Evolutionary conservation across 176 grass and related monocot species (phyloP).

Genomic region (Eragrostis nindensis): DNA sequence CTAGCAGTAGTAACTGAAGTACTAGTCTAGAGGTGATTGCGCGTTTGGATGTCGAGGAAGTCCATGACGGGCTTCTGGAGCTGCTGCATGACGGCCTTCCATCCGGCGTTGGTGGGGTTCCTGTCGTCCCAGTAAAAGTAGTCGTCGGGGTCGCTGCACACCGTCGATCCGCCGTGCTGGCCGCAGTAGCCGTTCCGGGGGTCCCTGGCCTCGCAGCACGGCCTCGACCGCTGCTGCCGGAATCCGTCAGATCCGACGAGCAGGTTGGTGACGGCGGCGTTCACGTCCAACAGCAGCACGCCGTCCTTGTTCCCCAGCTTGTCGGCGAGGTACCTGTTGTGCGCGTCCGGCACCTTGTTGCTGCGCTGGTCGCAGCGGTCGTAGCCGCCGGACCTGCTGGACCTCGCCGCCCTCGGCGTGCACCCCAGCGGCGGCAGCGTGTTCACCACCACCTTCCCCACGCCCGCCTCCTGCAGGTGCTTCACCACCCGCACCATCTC

Average conservation of each 20-base stretch:
- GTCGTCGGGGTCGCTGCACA: neutral
- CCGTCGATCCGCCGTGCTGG: too few species aligned
- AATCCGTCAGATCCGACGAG: too few species aligned
- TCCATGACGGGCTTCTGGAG: neutral
- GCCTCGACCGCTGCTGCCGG: neutral
- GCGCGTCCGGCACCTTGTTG: neutral
- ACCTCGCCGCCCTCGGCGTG: neutral
- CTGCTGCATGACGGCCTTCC: neutral
- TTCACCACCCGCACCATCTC: neutral
- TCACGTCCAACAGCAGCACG: too few species aligned
- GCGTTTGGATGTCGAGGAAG: neutral
- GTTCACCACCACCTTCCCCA: neutral
- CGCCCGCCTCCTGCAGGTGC: neutral
- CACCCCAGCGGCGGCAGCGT: slow-evolving; percentile 4
- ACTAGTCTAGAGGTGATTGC: neutral
- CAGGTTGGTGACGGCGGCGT: too few species aligned
- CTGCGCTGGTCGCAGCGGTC: neutral
- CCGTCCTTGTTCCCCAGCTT: neutral
- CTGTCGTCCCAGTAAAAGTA: neutral
- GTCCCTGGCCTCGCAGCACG: neutral
- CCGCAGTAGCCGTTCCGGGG: neutral
- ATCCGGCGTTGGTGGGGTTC: neutral
- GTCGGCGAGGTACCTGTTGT: neutral
- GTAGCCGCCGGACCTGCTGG: neutral
- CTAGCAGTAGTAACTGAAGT: too few species aligned